phyloP scores from a whole-genome alignment of 108 stramenopile species.

The Pseudonitzschia delicatissima region DNA sequence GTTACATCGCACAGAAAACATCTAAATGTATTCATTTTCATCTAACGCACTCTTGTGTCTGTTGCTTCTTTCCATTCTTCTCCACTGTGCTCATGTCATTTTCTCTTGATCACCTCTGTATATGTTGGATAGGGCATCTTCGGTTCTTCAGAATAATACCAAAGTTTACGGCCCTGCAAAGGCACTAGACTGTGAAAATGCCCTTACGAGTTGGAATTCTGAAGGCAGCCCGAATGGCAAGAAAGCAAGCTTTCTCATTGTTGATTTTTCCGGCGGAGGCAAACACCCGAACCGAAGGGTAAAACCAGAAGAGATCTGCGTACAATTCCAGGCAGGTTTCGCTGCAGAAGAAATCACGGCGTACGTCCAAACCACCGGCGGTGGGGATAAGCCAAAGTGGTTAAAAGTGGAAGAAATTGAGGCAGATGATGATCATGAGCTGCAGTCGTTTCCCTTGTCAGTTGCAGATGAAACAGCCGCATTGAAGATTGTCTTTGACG shows the following conservation, averaged over 20 bases:
- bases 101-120: not conserved
- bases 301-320: constrained; percentile 24
- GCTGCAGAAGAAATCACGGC: constrained; percentile 30
- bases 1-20: not conserved
- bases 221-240: constrained; percentile 34
- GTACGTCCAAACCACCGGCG: not conserved
- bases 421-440: constrained; percentile 45
- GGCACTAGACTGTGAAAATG: constrained; percentile 43
- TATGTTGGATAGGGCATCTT: constrained; percentile 43
- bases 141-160: constrained; percentile 48
- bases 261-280: constrained; percentile 40
- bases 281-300: constrained; percentile 29
- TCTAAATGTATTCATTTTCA: too few species aligned
- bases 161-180: constrained; percentile 58
- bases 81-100: too few species aligned
- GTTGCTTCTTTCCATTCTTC: too few species aligned
- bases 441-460: constrained; percentile 37
- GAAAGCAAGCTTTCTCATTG: constrained; percentile 23
- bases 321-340: constrained; percentile 70
- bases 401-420: constrained; percentile 28
- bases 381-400: not conserved
- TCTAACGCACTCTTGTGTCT: too few species aligned
- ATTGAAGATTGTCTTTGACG: constrained; percentile 42
- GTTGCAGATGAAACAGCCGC: constrained; percentile 5
- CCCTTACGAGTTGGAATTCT: constrained; percentile 58